Percentiles rank a stretch among this genome's conserved stretches.
Evolutionary conservation across 2,329 filamentous ascomycete genomes (phyloP).

Genomic region (Aspergillus fischeri): DNA sequence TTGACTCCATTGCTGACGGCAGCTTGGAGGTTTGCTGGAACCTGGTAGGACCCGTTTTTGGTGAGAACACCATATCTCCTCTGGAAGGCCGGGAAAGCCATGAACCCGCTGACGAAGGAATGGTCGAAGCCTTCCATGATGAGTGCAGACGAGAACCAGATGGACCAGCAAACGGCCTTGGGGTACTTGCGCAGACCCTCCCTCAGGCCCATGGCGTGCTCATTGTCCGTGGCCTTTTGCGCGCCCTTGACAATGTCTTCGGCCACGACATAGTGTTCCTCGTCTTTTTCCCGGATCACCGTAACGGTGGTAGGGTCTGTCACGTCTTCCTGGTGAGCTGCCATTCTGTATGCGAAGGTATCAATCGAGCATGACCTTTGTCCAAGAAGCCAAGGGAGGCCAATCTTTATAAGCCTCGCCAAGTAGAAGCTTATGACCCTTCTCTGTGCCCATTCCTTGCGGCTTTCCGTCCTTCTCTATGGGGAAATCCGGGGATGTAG

Average conservation of each 20-base stretch:
- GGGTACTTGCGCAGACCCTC: conserved; percentile 7
- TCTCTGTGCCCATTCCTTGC: not conserved
- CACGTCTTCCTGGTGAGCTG: not conserved
- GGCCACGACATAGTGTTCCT: not conserved
- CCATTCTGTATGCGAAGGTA: not conserved
- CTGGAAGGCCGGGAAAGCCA: conserved; percentile 27
- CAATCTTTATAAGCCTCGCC: not conserved
- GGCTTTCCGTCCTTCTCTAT: not conserved
- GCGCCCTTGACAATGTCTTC: not conserved
- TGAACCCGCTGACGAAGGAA: conserved; percentile 26
- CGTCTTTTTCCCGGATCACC: not conserved
- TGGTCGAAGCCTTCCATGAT: conserved; percentile 27
- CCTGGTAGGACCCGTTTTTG: conserved; percentile 15
- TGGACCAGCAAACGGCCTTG: conserved; percentile 20
- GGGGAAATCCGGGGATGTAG: not conserved
- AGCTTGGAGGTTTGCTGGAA: conserved; percentile 25
- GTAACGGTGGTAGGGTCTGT: not conserved
- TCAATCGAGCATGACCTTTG: not conserved
- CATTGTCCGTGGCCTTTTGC: not conserved
- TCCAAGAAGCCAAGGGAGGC: not conserved
- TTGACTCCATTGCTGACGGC: conserved; percentile 24
- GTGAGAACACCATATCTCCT: conserved; percentile 14
- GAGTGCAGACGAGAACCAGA: conserved; percentile 17
- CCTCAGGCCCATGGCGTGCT: not conserved
- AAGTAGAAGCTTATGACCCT: not conserved